Base-by-base conservation (phyloP, 2,329 filamentous ascomycete genomes). In the Tolypocladium ovalisporum region DNA sequence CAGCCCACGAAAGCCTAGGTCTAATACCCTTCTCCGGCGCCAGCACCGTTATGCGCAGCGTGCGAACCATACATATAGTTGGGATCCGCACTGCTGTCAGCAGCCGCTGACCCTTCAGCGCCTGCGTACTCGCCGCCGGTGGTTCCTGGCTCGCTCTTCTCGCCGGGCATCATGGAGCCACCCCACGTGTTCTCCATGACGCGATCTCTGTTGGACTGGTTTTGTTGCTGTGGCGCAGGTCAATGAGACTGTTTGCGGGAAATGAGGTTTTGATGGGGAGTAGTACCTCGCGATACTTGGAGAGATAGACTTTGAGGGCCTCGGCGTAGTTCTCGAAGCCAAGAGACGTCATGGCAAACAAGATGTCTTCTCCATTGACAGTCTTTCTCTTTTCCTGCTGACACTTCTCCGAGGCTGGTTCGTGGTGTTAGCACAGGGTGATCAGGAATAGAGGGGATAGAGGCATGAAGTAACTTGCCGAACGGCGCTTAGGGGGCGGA, bases 341-440 rank as follows among this genome's bases (percentile, higher is more conserved):
- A 39, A 99, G 82, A 32, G 94, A 99, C 9, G 93, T 97, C 94
- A 99, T 99, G 60, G 94, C 94, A 70, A 97, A 99, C 52, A 99
- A 79, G 59, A 99, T 99, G 68, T 99, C 94, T 74, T 99, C 94
- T 65, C 94, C 94, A 69, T 99, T 99, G 64, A 99, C 94, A 0
- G 94, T 99, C 79, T 99, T 99, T 67, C 94, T 86, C 80, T 99
- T 99, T 75, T 99, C 94, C 73, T 97, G 94, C 72, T 99, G 94
- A 70, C 94, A 99, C 75, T 99, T 99, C 75, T 99, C 94, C 62
- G 94, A 97, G 34, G 94, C 94, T 97, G 70, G 71, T 34, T 53
- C 55, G 55, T 39, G 55, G 22, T 12, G 61, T 66, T 54, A 65
- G 63, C 59, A 58, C 57, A 56, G 12, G 13, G 13, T 3, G 13